Evolutionary conservation across 768 basidiomycete species (phyloP), one percentile per base, ranked within the genome.

Genomic region (Kwoniella mangroviensis): DNA sequence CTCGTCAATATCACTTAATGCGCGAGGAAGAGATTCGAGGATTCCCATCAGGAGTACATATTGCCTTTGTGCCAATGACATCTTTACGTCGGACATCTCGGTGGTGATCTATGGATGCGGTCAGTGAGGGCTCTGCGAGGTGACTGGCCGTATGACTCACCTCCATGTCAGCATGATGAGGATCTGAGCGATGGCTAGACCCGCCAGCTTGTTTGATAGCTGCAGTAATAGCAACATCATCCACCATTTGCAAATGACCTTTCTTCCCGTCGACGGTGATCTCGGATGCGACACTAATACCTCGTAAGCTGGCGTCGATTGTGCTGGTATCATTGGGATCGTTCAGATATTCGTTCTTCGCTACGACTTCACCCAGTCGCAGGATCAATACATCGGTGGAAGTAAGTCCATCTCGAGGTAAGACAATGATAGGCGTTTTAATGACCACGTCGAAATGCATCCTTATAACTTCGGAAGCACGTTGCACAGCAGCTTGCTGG

Each of bases 381-480:
- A 97, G 87, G 9, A 91, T 87, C 43, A 99, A 85, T 28, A 86
- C 85, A 82, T 98, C 92, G 13, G 83, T 85, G 9, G 90, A 89
- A 6, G 80, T 83, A 2, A 86, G 82, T 2, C 80, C 79, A 77
- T 91, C 86, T 9, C 88, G 87, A 12, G 97, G 97, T 79, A 98
- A 90, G 26, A 96, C 86, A 57, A 98, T 82, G 74, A 99, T 98
- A 0, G 97, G 97, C 0, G 94, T 91, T 84, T 93, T 93, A 78
- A 98, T 86, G 26, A 90, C 89, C n/a, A 98, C 81, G 68, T 93
- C 88, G 84, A 94, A 98, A 81, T 92, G 89, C 92, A 98, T 94
- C 62, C 90, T 88, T 1, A 81, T 83, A 21, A 83, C 84, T 82
- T 92, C 92, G n/a, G 93, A 89, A 4, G 94, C 97, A 58, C 88